Evolutionary conservation across 163 green algal genomes (phyloP), one percentile per base, ranked within the genome.

Genomic region (Chlorella variabilis): DNA sequence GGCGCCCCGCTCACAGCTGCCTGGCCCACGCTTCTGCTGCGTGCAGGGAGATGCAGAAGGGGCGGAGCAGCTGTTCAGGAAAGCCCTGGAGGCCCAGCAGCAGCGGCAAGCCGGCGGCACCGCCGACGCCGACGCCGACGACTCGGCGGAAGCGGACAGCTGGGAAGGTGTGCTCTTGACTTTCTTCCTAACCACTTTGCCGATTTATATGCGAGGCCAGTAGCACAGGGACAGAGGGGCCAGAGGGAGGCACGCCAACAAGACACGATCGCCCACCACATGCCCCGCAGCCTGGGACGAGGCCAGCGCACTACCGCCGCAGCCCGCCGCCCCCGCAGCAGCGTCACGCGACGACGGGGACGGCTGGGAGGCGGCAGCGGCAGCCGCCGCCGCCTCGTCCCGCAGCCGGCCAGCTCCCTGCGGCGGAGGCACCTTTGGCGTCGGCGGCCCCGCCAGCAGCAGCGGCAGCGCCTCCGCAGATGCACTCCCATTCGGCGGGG

Each of bases 401-500:
- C 66, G 38, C 29, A 51, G 18, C 29, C 20, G 8, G 31, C 54
- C 23, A 29, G 25, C 45, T 13, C 9, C n/a, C 27, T 21, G 23
- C 29, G n/a, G 15, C 21, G 11, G 8, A 34, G 34, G 51, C 48
- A 41, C 15, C 45, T 23, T 54, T 54, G 45, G 11, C 45, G 45
- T 11, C 45, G 45, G 31, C 51, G 27, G 6, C 51, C 5, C 5
- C 11, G 36, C 9, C 23, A 38, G n/a, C 54, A n/a, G 45, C 78
- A 33, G 67, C 67, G 2, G n/a, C 62, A n/a, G 23, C 27, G 49
- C n/a, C n/a, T n/a, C n/a, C n/a, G n/a, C n/a, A n/a, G n/a, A n/a
- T n/a, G n/a, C 42, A 29, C n/a, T 81, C 38, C 48, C 75, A 3
- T 85, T 85, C 61, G 68, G 36, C 6, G 71, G 80, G 0, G 80